phyloP scores from a whole-genome alignment of 768 basidiomycete species.

The Tephrocybe sp. region DNA sequence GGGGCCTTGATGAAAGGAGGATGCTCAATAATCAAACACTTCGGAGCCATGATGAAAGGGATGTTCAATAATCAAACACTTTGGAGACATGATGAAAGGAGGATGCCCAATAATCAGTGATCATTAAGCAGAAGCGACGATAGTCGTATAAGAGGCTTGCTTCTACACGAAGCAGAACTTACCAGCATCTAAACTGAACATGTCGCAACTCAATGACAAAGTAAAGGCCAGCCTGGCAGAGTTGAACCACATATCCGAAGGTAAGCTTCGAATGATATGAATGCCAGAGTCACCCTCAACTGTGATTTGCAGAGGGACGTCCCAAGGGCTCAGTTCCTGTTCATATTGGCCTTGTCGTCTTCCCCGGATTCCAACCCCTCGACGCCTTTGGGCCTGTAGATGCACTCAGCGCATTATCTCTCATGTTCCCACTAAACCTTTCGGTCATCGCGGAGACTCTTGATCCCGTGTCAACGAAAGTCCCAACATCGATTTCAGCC shows the following conservation, averaged over 20 bases:
- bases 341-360: conserved; percentile 27
- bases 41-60: too few species aligned
- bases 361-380: conserved; percentile 31
- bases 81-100: too few species aligned
- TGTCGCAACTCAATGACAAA: not conserved
- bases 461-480: conserved; percentile 27
- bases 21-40: too few species aligned
- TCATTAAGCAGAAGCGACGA: too few species aligned
- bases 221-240: not conserved
- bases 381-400: conserved; percentile 35
- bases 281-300: not conserved
- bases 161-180: too few species aligned
- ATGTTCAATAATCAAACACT: too few species aligned
- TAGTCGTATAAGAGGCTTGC: too few species aligned
- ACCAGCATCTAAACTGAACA: not conserved
- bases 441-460: conserved; percentile 24
- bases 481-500: not conserved
- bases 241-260: not conserved
- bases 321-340: conserved; percentile 14
- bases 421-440: conserved; percentile 24
- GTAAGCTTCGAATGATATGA: not conserved
- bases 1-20: too few species aligned
- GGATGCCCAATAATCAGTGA: too few species aligned
- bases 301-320: conserved; percentile 5
- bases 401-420: conserved; percentile 25